Percentiles rank a stretch among this genome's conserved stretches.
phyloP scores from a whole-genome alignment of 2,329 filamentous ascomycete species.

The Nothophoma quercina region DNA sequence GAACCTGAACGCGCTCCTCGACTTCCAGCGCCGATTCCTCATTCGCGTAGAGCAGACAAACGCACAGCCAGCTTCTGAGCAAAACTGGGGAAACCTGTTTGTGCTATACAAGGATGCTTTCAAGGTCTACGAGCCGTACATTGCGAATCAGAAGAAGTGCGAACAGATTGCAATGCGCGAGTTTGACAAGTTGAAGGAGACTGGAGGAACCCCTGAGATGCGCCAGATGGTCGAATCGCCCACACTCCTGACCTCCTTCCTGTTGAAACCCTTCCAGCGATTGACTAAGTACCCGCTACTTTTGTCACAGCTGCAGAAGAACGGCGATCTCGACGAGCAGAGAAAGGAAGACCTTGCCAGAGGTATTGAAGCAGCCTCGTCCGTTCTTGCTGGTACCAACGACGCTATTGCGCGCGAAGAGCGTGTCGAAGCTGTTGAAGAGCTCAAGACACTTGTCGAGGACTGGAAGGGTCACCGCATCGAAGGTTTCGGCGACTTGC shows the following conservation, averaged over 20 bases:
- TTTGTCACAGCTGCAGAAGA: conserved; percentile 87
- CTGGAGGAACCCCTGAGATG: conserved; percentile 68
- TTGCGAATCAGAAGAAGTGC: conserved; percentile 93
- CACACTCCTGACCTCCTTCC: conserved; percentile 87
- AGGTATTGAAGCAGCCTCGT: conserved; percentile 83
- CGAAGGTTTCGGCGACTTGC: conserved; percentile 86
- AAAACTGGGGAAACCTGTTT: conserved; percentile 97
- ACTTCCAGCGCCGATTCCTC: conserved; percentile 93
- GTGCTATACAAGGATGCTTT: conserved; percentile 85
- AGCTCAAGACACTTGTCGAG: conserved; percentile 83
- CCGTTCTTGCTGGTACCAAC: conserved; percentile 84
- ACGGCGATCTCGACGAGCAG: conserved; percentile 74
- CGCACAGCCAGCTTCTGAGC: conserved; percentile 74
- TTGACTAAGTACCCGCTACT: conserved; percentile 93
- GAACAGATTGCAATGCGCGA: conserved; percentile 83
- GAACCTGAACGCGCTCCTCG: conserved; percentile 92
- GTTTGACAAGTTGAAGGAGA: conserved; percentile 83
- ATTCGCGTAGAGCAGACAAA: conserved; percentile 97
- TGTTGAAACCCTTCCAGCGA: conserved; percentile 96
- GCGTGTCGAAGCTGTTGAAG: conserved; percentile 80
- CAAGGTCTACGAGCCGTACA: conserved; percentile 94
- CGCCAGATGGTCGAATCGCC: conserved; percentile 83
- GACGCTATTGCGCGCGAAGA: conserved; percentile 90
- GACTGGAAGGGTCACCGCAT: conserved; percentile 96
- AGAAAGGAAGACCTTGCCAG: conserved; percentile 74